Evolutionary conservation across 2,329 filamentous ascomycete species (phyloP), one percentile per base, ranked within the genome.

Genomic region (Akanthomyces uredinophilus): DNA sequence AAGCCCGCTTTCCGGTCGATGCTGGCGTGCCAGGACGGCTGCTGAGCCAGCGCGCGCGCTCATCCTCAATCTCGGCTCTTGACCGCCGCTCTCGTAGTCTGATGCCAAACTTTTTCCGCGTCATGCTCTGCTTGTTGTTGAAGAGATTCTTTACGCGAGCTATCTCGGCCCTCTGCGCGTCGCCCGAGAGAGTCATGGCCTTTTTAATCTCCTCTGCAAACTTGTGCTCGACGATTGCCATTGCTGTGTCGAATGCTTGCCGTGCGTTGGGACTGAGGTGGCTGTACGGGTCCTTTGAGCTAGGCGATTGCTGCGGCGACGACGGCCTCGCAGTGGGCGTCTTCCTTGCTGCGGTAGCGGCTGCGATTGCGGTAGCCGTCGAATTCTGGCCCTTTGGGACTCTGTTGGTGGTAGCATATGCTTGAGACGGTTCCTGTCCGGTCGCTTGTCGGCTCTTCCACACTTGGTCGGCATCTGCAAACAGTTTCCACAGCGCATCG

Each of bases 101-200:
- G 37, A 86, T 81, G n/a, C 83, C 83, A 64, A 80, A 85, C 64
- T 79, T 84, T 68, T 83, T 85, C 14, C 83, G 78, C 3, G 83
- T 80, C n/a, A 77, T 76, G 59, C 81, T 84, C 68, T 84, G 82
- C 62, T 82, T 83, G 3, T 81, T 84, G 49, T 80, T 80, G 66
- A 81, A 83, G 3, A 77, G 78, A 65, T 85, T 85, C 46, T 79
- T 79, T 1, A 85, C 66, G 11, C 73, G 77, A 0, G 76, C 74
- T 0, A 84, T 57, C 52, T 65, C 63, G 65, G 73, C 55, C 68
- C 69, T 47, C 62, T 71, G 66, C 2, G 72, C 70, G 43, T 46
- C 24, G 1, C 80, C 74, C 0, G 68, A 60, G 11, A 81, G 72
- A 3, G 44, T 22, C 62, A 76, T 72, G 0, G 78, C 79, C 8